phyloP scores from a whole-genome alignment of 2,329 filamentous ascomycete genomes.

The Talaromyces amestolkiae region DNA sequence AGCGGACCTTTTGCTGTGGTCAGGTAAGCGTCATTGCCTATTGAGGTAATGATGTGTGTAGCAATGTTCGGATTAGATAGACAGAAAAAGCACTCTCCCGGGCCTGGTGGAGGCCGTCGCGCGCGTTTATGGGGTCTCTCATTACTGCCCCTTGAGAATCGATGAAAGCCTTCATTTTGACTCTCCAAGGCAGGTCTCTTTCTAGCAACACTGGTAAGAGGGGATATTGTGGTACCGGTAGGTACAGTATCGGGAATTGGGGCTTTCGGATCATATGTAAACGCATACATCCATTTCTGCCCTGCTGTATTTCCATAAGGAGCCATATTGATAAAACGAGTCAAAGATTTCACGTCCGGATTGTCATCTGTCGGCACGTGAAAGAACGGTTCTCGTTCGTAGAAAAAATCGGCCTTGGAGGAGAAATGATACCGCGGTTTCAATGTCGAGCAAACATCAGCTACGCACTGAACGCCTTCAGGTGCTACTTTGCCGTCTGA shows the following conservation, averaged over 20 bases:
- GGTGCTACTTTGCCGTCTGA: slow-evolving; percentile 54
- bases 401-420: slow-evolving; percentile 68
- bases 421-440: slow-evolving; percentile 93
- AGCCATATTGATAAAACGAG: slow-evolving; percentile 87
- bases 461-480: slow-evolving; percentile 63
- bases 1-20: slow-evolving; percentile 91
- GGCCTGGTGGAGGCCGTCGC: slow-evolving; percentile 56
- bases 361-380: slow-evolving; percentile 56
- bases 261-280: slow-evolving; percentile 64
- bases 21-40: slow-evolving; percentile 82
- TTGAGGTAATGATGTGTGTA: slow-evolving; percentile 83
- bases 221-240: slow-evolving; percentile 70
- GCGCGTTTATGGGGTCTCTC: slow-evolving; percentile 42
- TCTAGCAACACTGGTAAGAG: slow-evolving; percentile 51
- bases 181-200: slow-evolving; percentile 56
- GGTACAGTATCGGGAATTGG: slow-evolving; percentile 63
- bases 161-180: slow-evolving; percentile 37
- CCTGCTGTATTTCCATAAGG: slow-evolving; percentile 72
- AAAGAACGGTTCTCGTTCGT: slow-evolving; percentile 90
- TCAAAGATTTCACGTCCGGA: slow-evolving; percentile 61
- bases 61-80: slow-evolving; percentile 80
- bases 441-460: slow-evolving; percentile 72
- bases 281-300: slow-evolving; percentile 62
- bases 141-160: slow-evolving; percentile 40
- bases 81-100: slow-evolving; percentile 90